These are phyloP conservation scores for Xanthoconium purpureum DNA, from an alignment of 768 basidiomycete genomes.

Conservation along the genomic window DNA sequence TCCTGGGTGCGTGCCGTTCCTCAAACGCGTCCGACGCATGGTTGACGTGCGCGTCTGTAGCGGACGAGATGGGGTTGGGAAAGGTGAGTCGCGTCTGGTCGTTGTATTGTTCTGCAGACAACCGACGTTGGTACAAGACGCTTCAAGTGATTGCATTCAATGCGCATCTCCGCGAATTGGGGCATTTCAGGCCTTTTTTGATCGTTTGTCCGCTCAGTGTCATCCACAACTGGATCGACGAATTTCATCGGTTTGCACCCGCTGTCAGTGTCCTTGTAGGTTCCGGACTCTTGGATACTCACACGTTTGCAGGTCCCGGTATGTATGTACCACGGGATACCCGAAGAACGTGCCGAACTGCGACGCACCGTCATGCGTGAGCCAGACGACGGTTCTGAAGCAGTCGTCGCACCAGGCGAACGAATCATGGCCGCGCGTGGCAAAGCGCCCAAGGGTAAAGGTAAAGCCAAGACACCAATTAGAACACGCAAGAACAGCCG, in stretches of 20 bases:
- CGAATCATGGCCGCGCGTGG: constrained; percentile 23
- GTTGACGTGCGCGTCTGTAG: constrained; percentile 34
- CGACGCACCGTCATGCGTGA: constrained; percentile 57
- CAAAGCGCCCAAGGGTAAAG: constrained; percentile 17
- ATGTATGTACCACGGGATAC: constrained; percentile 87
- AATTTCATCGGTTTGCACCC: constrained; percentile 84
- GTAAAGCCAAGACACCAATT: constrained; percentile 13
- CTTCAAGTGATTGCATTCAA: constrained; percentile 94
- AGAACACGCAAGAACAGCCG: constrained; percentile 5
- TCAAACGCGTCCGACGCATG: constrained; percentile 14
- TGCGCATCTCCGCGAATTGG: constrained; percentile 78
- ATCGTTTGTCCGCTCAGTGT: constrained; percentile 93
- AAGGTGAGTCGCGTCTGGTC: constrained; percentile 46
- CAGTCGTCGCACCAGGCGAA: constrained; percentile 21
- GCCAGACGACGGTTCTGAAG: constrained; percentile 27
- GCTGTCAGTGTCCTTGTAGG: constrained; percentile 41
- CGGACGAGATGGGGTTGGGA: constrained; percentile 95
- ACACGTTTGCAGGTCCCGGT: constrained; percentile 62
- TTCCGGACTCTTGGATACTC: not conserved
- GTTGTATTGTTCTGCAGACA: not conserved
- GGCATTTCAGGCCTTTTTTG: constrained; percentile 72
- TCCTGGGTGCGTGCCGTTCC: constrained; percentile 51
- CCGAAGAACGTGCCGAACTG: constrained; percentile 75
- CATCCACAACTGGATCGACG: constrained; percentile 85
- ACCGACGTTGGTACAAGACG: constrained; percentile 49